These are phyloP conservation scores for Alternaria sp. DNA, from an alignment of 2,329 filamentous ascomycete genomes.

Conservation along the genomic window DNA sequence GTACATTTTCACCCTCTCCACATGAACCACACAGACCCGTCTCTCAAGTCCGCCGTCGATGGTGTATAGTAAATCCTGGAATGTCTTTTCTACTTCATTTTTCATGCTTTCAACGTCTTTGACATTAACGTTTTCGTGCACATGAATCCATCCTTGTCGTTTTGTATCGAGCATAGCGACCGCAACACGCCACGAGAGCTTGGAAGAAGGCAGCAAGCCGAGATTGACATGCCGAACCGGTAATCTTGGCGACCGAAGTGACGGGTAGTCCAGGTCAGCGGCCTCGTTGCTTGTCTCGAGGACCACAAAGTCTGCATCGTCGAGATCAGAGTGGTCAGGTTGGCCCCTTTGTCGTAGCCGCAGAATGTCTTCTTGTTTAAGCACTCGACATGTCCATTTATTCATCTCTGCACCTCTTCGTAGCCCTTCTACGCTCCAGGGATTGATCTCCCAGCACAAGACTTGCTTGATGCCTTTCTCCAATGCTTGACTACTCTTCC, in stretches of 20 bases:
- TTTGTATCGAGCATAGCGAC: conserved; percentile 57
- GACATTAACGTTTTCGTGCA: conserved; percentile 67
- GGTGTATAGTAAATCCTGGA: conserved; percentile 42
- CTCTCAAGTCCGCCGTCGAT: neutral
- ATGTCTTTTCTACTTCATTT: conserved; percentile 52
- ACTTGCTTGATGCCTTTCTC: conserved; percentile 73
- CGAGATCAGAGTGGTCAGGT: neutral
- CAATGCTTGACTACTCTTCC: conserved; percentile 63
- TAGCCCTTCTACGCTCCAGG: conserved; percentile 59
- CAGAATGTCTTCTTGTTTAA: conserved; percentile 6
- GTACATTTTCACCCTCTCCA: conserved; percentile 65
- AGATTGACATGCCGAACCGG: conserved; percentile 67
- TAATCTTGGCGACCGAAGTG: conserved; percentile 22
- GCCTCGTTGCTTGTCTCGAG: conserved; percentile 54
- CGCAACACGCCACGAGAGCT: conserved; percentile 60
- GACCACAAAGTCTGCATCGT: conserved; percentile 42
- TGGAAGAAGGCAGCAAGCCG: conserved; percentile 65
- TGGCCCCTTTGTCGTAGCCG: neutral
- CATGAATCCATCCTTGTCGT: conserved; percentile 65
- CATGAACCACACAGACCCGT: conserved; percentile 59
- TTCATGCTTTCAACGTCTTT: conserved; percentile 34
- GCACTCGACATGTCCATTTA: conserved; percentile 44
- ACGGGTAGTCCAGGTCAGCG: conserved; percentile 29
- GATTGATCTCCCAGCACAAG: conserved; percentile 88
- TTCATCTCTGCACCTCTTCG: conserved; percentile 53